Percentiles rank a stretch among this genome's conserved stretches.
Conservation (phyloP, 768 basidiomycete species). For the Boletus vinaceobasis region DNA sequence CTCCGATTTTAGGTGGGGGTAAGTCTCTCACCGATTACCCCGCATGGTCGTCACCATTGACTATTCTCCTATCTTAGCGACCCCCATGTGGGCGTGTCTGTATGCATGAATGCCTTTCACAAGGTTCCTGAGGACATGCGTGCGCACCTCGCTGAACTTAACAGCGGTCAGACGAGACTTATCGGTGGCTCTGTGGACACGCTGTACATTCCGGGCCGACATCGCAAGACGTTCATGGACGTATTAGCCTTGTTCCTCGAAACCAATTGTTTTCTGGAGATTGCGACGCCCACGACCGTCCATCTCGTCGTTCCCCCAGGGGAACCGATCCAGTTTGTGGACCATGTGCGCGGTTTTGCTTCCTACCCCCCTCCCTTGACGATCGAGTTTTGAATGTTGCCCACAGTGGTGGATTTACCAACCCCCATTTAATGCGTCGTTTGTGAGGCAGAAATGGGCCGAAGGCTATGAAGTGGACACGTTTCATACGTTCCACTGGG, state of each 20-base stretch:
- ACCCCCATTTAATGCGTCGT: conserved; percentile 44
- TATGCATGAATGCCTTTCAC: conserved; percentile 42
- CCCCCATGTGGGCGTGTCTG: conserved; percentile 41
- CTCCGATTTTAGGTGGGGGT: conserved; percentile 40
- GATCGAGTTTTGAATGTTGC: neutral
- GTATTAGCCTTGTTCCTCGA: conserved; percentile 42
- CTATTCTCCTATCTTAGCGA: conserved; percentile 27
- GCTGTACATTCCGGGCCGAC: conserved; percentile 45
- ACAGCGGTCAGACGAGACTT: conserved; percentile 34
- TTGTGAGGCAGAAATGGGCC: conserved; percentile 45
- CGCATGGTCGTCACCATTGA: neutral
- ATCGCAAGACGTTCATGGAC: conserved; percentile 39
- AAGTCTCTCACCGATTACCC: conserved; percentile 9
- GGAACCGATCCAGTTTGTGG: conserved; percentile 45
- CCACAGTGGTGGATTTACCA: conserved; percentile 46
- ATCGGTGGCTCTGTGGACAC: conserved; percentile 50
- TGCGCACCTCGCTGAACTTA: conserved; percentile 35
- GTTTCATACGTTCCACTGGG: conserved; percentile 52
- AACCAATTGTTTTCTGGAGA: conserved; percentile 49
- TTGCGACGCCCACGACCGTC: conserved; percentile 43
- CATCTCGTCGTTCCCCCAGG: conserved; percentile 40
- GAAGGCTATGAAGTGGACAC: conserved; percentile 48
- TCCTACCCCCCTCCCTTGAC: neutral
- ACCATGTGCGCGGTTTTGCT: conserved; percentile 36
- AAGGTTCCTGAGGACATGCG: conserved; percentile 37